phyloP scores from a whole-genome alignment of 306 rosid genomes.

The Medicago ruthenica region DNA sequence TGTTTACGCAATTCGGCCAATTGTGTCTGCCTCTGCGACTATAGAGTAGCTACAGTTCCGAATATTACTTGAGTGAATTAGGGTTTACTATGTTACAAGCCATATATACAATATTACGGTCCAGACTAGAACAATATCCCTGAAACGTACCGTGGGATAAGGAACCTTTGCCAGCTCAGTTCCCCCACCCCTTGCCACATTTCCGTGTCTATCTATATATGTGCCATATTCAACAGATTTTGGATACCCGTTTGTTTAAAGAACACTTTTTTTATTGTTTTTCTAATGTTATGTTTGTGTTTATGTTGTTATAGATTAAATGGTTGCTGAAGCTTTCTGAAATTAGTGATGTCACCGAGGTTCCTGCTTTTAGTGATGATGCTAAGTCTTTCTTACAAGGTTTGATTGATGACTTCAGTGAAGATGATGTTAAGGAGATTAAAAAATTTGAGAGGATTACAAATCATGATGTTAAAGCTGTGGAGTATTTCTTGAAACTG shows the following conservation, averaged over 20 bases:
- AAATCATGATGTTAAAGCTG: slow-evolving; percentile 92
- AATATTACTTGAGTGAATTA: too few relatives aligned
- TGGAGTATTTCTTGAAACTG: slow-evolving; percentile 85
- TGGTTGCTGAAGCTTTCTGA: slow-evolving; percentile 76
- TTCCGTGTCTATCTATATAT: too few relatives aligned
- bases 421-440: slow-evolving; percentile 70
- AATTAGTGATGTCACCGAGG: slow-evolving; percentile 70
- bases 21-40: too few relatives aligned
- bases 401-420: slow-evolving; percentile 59
- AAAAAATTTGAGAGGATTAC: slow-evolving; percentile 78
- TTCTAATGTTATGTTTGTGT: neutral
- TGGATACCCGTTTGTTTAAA: slow-evolving; percentile 11
- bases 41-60: too few relatives aligned
- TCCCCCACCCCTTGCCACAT: too few relatives aligned
- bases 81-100: too few relatives aligned
- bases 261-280: neutral
- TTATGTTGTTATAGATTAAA: slow-evolving; percentile 58
- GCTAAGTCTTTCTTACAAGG: slow-evolving; percentile 62
- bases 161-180: too few relatives aligned
- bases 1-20: too few relatives aligned
- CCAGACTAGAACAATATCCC: too few relatives aligned
- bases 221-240: too few relatives aligned
- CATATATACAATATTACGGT: too few relatives aligned
- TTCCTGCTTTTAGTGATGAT: slow-evolving; percentile 75
- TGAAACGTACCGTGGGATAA: too few relatives aligned